Evolutionary conservation across 208 protist species (phyloP).

Genomic region (Trypanosoma scelopori): DNA sequence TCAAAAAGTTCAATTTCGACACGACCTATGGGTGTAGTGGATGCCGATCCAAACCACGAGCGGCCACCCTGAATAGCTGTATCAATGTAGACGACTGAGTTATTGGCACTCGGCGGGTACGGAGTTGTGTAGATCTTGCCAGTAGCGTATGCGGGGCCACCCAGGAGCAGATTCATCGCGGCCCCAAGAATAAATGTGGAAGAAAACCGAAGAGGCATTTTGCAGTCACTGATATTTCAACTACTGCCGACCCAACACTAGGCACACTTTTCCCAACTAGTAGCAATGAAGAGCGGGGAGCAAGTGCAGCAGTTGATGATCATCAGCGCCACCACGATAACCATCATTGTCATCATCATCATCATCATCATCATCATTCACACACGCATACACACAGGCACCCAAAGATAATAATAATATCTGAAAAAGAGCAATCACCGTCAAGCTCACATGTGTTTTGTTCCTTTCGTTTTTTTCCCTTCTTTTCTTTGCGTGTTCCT

Average conservation of each 20-base stretch:
- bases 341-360: too few relatives aligned
- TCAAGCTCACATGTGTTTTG: too few relatives aligned
- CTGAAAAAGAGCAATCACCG: slow-evolving; percentile 7
- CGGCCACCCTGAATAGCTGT: slow-evolving; percentile 41
- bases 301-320: too few relatives aligned
- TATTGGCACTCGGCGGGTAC: slow-evolving; percentile 60
- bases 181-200: slow-evolving; percentile 46
- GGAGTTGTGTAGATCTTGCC: slow-evolving; percentile 47
- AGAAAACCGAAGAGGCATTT: slow-evolving; percentile 54
- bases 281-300: background rate
- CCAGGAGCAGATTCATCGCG: slow-evolving; percentile 28
- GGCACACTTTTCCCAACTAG: background rate
- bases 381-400: background rate
- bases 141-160: slow-evolving; percentile 27
- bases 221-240: background rate
- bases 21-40: slow-evolving; percentile 66
- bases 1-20: slow-evolving; percentile 95
- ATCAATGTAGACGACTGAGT: slow-evolving; percentile 88
- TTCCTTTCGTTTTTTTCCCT: slow-evolving; percentile 2
- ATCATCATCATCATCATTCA: too few relatives aligned
- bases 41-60: slow-evolving; percentile 53
- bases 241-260: background rate
- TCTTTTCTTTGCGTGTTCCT: background rate
- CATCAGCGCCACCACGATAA: too few relatives aligned
- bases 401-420: slow-evolving; percentile 13